Evolutionary conservation across 768 basidiomycete species (phyloP), one percentile per base, ranked within the genome.

Genomic region (Punctularia strigosozonata): DNA sequence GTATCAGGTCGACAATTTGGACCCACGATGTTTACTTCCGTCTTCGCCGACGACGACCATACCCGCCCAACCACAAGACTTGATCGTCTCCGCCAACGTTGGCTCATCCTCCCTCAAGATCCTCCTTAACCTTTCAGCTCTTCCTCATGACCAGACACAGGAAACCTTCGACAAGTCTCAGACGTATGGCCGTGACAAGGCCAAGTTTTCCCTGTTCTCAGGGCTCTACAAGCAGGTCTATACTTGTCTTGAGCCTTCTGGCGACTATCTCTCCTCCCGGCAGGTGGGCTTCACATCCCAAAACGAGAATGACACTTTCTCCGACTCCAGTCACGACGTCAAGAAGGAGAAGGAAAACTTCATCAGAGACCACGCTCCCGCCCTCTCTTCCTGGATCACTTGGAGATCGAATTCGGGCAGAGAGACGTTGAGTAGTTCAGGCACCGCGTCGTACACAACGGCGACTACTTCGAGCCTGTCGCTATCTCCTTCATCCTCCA

Each of bases 21-120:
- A n/a, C n/a, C n/a, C n/a, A n/a, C n/a, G n/a, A n/a, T n/a, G n/a
- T n/a, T n/a, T n/a, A n/a, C n/a, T n/a, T n/a, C n/a, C n/a, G n/a
- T n/a, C n/a, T n/a, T n/a, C n/a, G n/a, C n/a, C n/a, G n/a, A n/a
- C n/a, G n/a, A n/a, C n/a, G n/a, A n/a, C n/a, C n/a, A n/a, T n/a
- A n/a, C n/a, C n/a, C n/a, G n/a, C n/a, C n/a, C n/a, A n/a, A n/a
- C n/a, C n/a, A n/a, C n/a, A 54, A 49, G 57, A 48, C 48, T 59
- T 75, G 43, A 70, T 86, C 39, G 74, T 88, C 18, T 66, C 85
- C 3, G 66, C 80, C 45, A 87, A n/a, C n/a, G n/a, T n/a, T n/a
- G n/a, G n/a, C n/a, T n/a, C n/a, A 88, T 89, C 86, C 2, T 89
- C 86, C 4, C 77, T 90, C 61, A 90, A 88, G 61, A 73, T 83